A percentile compares a stretch with the other conserved stretches of the same genome.
These are phyloP conservation scores for Aspergillus fischeri DNA, from an alignment of 2,329 filamentous ascomycete genomes.

Conservation along the genomic window DNA sequence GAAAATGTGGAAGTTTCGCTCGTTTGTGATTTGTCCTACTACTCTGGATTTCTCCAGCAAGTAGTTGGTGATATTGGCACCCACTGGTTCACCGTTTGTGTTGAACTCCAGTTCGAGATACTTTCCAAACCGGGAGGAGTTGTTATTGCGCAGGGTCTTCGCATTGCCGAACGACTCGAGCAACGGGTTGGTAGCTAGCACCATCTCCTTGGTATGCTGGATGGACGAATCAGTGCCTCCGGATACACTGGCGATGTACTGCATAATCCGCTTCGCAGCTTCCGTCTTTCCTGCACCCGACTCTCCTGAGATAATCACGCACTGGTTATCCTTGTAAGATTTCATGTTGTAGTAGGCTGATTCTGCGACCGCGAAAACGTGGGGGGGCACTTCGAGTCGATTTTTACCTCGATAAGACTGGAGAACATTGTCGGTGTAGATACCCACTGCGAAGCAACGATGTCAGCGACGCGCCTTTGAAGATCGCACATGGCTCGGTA, in stretches of 20 bases:
- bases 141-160: constrained; percentile 97
- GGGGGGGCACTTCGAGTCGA: constrained; percentile 84
- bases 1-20: constrained; percentile 99
- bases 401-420: constrained; percentile 97
- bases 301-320: constrained; percentile 98
- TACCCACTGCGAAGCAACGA: constrained; percentile 60
- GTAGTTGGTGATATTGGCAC: constrained; percentile 98
- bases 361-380: constrained; percentile 97
- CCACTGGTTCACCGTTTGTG: constrained; percentile 80
- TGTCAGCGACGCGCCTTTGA: constrained; percentile 1
- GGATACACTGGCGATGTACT: constrained; percentile 97
- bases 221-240: constrained; percentile 80
- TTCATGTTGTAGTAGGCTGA: constrained; percentile 99
- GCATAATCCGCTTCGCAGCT: constrained; percentile 97
- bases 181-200: constrained; percentile 93
- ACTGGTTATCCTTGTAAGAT: constrained; percentile 97
- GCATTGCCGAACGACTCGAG: constrained; percentile 98
- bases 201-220: constrained; percentile 98
- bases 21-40: constrained; percentile 88
- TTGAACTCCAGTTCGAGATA: constrained; percentile 98
- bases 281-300: constrained; percentile 98
- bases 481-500: not conserved
- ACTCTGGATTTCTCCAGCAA: constrained; percentile 93
- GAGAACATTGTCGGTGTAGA: constrained; percentile 93
- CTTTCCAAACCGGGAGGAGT: constrained; percentile 97